Conservation (phyloP, 495 filamentous ascomycete species). For the Aspergillus wentii region DNA sequence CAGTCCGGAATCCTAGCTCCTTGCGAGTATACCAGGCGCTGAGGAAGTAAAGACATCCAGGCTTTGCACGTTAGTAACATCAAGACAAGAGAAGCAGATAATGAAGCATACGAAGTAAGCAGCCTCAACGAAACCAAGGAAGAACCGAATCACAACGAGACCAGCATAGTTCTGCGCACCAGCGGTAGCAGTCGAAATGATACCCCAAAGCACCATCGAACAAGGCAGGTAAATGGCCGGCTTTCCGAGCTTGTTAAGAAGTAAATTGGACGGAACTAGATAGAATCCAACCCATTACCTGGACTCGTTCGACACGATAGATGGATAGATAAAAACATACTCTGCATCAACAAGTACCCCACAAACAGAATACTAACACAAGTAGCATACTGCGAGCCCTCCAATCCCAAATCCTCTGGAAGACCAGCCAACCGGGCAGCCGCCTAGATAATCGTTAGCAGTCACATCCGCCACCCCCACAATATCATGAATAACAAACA, state of each 20-base stretch:
- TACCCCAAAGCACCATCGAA: constrained; percentile 67
- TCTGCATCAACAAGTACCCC: constrained; percentile 55
- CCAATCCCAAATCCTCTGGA: constrained; percentile 43
- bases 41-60: constrained; percentile 45
- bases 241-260: constrained; percentile 44
- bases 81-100: constrained; percentile 33
- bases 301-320: too few species aligned
- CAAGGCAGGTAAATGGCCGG: constrained; percentile 61
- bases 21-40: constrained; percentile 48
- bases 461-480: too few species aligned
- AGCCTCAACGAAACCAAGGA: constrained; percentile 61
- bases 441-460: constrained; percentile 17
- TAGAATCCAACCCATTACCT: too few species aligned
- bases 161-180: constrained; percentile 54
- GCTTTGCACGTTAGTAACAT: constrained; percentile 27
- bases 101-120: constrained; percentile 34
- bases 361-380: constrained; percentile 68
- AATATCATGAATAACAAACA: constrained; percentile 23
- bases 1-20: constrained; percentile 44
- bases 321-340: too few species aligned
- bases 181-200: constrained; percentile 61
- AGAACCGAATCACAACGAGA: constrained; percentile 63
- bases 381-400: constrained; percentile 50
- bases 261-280: constrained; percentile 38
- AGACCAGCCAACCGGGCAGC: constrained; percentile 49